Percentiles rank a stretch among this genome's conserved stretches.
These are phyloP conservation scores for Arabidopsis arenosa DNA, from an alignment of 345 rosid species.

Conservation along the genomic window DNA sequence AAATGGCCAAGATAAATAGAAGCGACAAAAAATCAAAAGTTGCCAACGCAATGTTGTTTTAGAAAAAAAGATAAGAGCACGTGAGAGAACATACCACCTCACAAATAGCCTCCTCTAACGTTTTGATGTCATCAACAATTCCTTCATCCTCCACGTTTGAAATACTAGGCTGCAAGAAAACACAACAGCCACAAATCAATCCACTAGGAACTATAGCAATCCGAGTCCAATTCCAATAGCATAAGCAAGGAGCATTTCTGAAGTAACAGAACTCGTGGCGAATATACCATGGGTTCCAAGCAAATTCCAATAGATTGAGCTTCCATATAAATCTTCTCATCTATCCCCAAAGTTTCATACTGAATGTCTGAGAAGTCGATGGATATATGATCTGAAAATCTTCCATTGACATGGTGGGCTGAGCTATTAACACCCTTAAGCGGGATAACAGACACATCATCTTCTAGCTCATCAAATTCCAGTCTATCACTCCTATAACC, in stretches of 20 bases:
- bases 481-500: conserved; percentile 59
- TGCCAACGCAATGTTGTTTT: background rate
- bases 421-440: conserved; percentile 50
- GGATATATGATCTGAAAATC: conserved; percentile 52
- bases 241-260: conserved; percentile 25
- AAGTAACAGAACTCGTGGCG: conserved; percentile 23
- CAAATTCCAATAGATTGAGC: conserved; percentile 82
- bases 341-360: conserved; percentile 63
- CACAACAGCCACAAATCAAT: conserved; percentile 26
- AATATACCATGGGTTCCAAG: conserved; percentile 76
- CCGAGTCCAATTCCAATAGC: conserved; percentile 7
- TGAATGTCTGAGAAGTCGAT: conserved; percentile 57
- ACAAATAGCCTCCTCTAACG: conserved; percentile 63
- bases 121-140: conserved; percentile 61
- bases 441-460: conserved; percentile 49
- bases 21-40: conserved; percentile 5
- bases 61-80: background rate
- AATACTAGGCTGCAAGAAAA: conserved; percentile 56
- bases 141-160: conserved; percentile 63
- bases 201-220: conserved; percentile 11
- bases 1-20: conserved; percentile 15
- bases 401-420: conserved; percentile 53
- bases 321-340: conserved; percentile 80
- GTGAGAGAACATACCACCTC: conserved; percentile 67
- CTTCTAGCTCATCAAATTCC: conserved; percentile 59